phyloP scores from a whole-genome alignment of 495 filamentous ascomycete species.

The Aspergillus biplanus region DNA sequence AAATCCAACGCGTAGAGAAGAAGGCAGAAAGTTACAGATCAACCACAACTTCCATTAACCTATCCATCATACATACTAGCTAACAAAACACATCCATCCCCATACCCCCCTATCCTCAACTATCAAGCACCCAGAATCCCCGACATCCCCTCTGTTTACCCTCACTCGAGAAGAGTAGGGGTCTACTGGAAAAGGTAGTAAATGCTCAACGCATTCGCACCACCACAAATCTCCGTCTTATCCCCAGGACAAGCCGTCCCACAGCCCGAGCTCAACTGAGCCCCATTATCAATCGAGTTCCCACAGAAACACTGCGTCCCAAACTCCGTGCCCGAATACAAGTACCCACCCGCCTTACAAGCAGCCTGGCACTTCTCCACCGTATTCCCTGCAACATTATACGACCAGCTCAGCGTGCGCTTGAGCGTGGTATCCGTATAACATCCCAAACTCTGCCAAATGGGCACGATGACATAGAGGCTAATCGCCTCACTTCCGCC shows the following conservation, averaged over 20 bases:
- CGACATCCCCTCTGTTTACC: too few relatives aligned
- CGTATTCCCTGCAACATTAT: conserved; percentile 7
- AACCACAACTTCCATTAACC: too few relatives aligned
- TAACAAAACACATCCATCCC: too few relatives aligned
- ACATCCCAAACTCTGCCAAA: conserved; percentile 12
- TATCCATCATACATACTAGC: too few relatives aligned
- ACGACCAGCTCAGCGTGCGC: background rate
- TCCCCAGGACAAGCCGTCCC: background rate
- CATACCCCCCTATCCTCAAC: too few relatives aligned
- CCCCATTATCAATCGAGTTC: conserved; percentile 7
- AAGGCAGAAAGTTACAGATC: too few relatives aligned
- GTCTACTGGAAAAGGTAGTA: conserved; percentile 2
- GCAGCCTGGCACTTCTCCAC: conserved; percentile 6
- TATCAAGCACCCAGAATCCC: too few relatives aligned
- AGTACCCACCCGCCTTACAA: background rate
- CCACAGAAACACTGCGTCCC: conserved; percentile 9
- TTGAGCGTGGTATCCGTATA: conserved; percentile 6
- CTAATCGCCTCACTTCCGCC: background rate
- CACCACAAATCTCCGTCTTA: conserved; percentile 5
- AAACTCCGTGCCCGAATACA: conserved; percentile 7
- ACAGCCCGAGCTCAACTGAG: conserved; percentile 3
- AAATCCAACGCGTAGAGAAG: too few relatives aligned
- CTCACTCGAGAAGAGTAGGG: too few relatives aligned
- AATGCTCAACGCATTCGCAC: conserved; percentile 4
- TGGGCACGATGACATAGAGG: conserved; percentile 1